A percentile compares a stretch with the other conserved stretches of the same genome.
These are phyloP conservation scores for Boechera stricta DNA, from an alignment of 345 rosid species.

Conservation along the genomic window DNA sequence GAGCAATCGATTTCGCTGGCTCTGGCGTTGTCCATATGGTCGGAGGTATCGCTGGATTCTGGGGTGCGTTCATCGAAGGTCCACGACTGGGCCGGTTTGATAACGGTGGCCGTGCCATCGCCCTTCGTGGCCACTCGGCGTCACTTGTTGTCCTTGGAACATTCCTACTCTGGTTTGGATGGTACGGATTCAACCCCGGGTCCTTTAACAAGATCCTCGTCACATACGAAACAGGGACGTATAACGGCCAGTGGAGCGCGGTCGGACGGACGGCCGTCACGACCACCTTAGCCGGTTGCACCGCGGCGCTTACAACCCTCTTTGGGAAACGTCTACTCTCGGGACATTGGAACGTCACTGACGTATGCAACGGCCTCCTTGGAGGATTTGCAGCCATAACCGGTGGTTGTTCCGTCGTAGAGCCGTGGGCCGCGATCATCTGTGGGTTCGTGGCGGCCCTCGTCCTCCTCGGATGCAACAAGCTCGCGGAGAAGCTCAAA, in stretches of 20 bases:
- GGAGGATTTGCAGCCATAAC: conserved; percentile 92
- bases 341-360: conserved; percentile 79
- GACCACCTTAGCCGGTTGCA: conserved; percentile 76
- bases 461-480: conserved; percentile 68
- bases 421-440: conserved; percentile 84
- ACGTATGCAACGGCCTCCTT: conserved; percentile 78
- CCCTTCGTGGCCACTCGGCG: conserved; percentile 46
- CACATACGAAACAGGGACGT: conserved; percentile 43
- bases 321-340: conserved; percentile 69
- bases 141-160: conserved; percentile 48
- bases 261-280: conserved; percentile 83
- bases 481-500: conserved; percentile 54
- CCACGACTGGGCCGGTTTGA: conserved; percentile 46
- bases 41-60: conserved; percentile 61
- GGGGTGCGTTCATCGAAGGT: conserved; percentile 48
- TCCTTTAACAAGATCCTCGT: conserved; percentile 55
- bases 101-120: conserved; percentile 38
- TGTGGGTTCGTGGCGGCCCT: conserved; percentile 73
- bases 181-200: conserved; percentile 90
- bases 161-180: conserved; percentile 48
- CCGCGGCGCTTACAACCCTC: conserved; percentile 78
- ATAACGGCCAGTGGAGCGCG: conserved; percentile 84
- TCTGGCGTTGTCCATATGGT: conserved; percentile 59
- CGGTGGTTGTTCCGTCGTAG: conserved; percentile 78
- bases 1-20: conserved; percentile 56